Evolutionary conservation across 1,284 basidiomycete species (phyloP).

Genomic region (Cutaneotrichosporon dermatis): DNA sequence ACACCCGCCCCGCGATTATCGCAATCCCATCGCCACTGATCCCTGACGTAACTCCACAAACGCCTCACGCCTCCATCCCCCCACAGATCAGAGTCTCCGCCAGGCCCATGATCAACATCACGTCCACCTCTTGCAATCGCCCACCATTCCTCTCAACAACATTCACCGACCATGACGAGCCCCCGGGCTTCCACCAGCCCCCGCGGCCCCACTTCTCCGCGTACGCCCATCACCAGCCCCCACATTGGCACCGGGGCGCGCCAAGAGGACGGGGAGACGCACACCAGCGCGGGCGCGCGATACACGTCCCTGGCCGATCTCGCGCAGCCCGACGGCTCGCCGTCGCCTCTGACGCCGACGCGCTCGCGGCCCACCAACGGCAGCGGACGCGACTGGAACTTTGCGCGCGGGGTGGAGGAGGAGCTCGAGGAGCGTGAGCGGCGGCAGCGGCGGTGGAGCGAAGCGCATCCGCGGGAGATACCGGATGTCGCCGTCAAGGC

Average conservation of each 20-base stretch:
- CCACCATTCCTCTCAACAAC: too few species aligned
- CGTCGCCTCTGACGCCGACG: background rate
- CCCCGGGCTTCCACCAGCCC: too few species aligned
- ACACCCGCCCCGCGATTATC: background rate
- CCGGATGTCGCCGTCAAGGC: background rate
- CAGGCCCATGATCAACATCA: background rate
- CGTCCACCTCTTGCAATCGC: background rate
- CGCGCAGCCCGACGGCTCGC: background rate
- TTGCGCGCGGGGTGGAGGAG: slow-evolving; percentile 2
- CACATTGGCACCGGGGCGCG: background rate
- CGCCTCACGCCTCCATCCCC: background rate
- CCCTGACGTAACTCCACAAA: background rate
- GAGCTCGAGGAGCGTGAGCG: background rate
- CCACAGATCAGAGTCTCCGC: background rate
- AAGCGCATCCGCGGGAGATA: background rate
- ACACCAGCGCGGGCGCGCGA: background rate
- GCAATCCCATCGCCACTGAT: background rate
- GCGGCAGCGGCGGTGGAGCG: too few species aligned
- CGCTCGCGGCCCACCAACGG: background rate
- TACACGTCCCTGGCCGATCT: slow-evolving; percentile 2
- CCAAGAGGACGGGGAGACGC: background rate
- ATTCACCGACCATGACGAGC: too few species aligned
- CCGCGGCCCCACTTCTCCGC: background rate
- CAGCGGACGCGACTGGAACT: background rate
- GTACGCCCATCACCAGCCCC: background rate